A percentile compares a stretch with the other conserved stretches of the same genome.
Conservation (phyloP, 1,139 yeast species). For the Cylindricascospora bacillispora region DNA sequence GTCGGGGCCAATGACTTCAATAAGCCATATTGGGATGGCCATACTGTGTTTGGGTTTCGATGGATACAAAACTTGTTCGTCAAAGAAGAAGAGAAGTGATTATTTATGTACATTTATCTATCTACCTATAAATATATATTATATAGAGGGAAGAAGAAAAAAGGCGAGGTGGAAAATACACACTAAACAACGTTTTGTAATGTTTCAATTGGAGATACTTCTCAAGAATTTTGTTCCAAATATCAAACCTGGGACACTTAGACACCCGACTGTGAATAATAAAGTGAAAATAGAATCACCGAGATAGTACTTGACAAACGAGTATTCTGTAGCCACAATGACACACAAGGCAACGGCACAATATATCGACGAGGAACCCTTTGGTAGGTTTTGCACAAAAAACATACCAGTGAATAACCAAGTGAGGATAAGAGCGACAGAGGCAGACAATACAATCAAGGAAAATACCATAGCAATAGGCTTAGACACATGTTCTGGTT, state of each 20-base stretch:
- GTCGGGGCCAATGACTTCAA: conserved; percentile 44
- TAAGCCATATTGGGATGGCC: conserved; percentile 26
- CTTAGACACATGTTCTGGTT: conserved; percentile 43
- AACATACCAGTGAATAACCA: conserved; percentile 40
- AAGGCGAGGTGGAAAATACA: no score
- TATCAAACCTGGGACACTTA: conserved; percentile 41
- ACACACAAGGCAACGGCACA: conserved; percentile 37
- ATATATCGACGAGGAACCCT: conserved; percentile 14
- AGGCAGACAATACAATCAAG: conserved; percentile 17
- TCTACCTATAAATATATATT: conserved; percentile 1
- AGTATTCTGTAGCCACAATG: conserved; percentile 46
- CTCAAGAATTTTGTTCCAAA: conserved; percentile 59
- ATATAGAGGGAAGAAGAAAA: no score
- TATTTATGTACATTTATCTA: conserved; percentile 1
- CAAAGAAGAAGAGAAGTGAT: no score
- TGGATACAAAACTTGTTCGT: conserved; percentile 35
- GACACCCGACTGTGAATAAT: conserved; percentile 38
- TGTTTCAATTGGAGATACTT: conserved; percentile 9
- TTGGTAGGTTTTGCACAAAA: conserved; percentile 30
- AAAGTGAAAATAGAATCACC: conserved; percentile 65
- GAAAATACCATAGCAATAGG: conserved; percentile 44
- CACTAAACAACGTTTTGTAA: no score
- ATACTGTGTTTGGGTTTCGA: conserved; percentile 38
- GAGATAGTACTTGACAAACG: conserved; percentile 55
- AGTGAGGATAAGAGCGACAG: conserved; percentile 33